Conservation (phyloP, 2,329 filamentous ascomycete species). For the Fusarium tjaetaba region DNA sequence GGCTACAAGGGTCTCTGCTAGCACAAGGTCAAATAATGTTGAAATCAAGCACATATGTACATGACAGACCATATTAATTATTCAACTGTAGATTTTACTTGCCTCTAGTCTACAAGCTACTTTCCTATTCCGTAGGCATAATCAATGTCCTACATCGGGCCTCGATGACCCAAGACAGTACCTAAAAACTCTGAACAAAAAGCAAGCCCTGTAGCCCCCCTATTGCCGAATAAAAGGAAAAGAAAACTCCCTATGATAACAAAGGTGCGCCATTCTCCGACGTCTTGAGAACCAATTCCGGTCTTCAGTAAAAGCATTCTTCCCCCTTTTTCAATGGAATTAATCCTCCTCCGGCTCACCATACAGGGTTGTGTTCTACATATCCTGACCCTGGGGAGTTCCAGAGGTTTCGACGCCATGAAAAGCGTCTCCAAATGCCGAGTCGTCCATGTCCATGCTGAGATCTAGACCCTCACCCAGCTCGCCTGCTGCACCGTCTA, state of each 20-base stretch:
- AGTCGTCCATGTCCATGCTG: slow-evolving; percentile 78
- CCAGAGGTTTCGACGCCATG: slow-evolving; percentile 65
- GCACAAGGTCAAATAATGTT: background rate
- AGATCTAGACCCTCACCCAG: slow-evolving; percentile 67
- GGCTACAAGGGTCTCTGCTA: background rate
- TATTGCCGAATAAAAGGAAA: slow-evolving; percentile 14
- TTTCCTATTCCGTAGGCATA: background rate
- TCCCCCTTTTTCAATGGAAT: slow-evolving; percentile 5
- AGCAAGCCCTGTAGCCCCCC: slow-evolving; percentile 15
- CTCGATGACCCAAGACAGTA: slow-evolving; percentile 3
- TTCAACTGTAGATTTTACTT: slow-evolving; percentile 4
- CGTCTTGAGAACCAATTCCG: slow-evolving; percentile 30
- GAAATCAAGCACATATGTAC: background rate
- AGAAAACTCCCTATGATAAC: slow-evolving; percentile 18
- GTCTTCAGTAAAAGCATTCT: background rate
- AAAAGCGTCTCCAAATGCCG: slow-evolving; percentile 85
- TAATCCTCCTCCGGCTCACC: background rate
- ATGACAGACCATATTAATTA: background rate
- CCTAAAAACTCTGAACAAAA: slow-evolving; percentile 26
- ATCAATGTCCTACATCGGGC: slow-evolving; percentile 1
- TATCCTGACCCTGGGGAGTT: slow-evolving; percentile 50
- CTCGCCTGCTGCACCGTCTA: slow-evolving; percentile 56
- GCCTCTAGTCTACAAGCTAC: slow-evolving; percentile 16
- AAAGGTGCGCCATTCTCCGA: slow-evolving; percentile 42
- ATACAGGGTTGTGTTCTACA: slow-evolving; percentile 38